Conservation (phyloP, 108 stramenopile genomes). For the Pseudonitzschia pungens region DNA sequence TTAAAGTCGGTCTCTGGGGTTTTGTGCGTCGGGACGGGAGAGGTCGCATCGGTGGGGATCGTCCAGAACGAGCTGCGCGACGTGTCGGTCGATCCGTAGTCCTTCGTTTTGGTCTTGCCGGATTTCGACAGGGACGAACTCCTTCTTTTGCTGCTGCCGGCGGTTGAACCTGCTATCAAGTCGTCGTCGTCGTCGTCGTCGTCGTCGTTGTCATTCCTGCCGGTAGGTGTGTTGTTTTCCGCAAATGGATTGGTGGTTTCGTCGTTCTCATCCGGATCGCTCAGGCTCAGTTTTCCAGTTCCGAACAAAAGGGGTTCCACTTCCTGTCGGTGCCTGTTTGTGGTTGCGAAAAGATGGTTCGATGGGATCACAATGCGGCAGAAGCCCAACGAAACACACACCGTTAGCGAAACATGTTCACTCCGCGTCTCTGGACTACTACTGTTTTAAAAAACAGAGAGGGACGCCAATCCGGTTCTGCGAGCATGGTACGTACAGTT, state of each 20-base stretch:
- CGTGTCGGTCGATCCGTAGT: conserved; percentile 2
- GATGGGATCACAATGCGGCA: no score
- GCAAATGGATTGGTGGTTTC: not conserved
- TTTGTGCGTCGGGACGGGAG: not conserved
- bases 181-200: not conserved
- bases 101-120: not conserved
- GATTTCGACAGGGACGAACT: not conserved
- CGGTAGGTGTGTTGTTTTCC: not conserved
- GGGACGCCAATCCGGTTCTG: no score
- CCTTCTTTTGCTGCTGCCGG: not conserved
- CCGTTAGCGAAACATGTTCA: no score
- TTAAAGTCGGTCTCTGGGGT: no score
- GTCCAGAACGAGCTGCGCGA: not conserved
- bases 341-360: conserved; percentile 28
- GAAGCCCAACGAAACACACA: no score
- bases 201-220: not conserved
- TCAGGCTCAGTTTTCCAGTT: conserved; percentile 18
- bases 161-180: not conserved
- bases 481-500: conserved; percentile 6
- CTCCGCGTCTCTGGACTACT: no score
- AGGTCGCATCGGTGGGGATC: not conserved
- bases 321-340: conserved; percentile 29
- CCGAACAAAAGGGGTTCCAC: conserved; percentile 30
- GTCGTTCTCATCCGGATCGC: conserved; percentile 10
- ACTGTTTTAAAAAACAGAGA: no score